phyloP scores from a whole-genome alignment of 2,329 filamentous ascomycete genomes.

The Phialophora verrucosa region DNA sequence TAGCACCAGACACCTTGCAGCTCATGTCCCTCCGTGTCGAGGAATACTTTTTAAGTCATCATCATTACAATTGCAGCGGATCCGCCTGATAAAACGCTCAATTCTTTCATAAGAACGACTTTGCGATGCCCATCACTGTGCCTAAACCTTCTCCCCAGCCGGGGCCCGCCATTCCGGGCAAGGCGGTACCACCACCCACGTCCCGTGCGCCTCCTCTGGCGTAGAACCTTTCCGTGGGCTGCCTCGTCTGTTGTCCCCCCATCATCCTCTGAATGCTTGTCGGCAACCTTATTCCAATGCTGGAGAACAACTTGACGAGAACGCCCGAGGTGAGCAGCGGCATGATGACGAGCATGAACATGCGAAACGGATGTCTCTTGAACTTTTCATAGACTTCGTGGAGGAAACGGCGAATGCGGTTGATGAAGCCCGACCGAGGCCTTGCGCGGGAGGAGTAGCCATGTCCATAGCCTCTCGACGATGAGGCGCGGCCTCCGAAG shows the following conservation, averaged over 20 bases:
- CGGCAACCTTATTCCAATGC: constrained; percentile 80
- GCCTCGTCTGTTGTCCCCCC: constrained; percentile 45
- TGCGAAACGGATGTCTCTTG: constrained; percentile 81
- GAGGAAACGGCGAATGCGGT: constrained; percentile 77
- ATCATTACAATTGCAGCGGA: background rate
- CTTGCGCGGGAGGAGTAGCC: constrained; percentile 67
- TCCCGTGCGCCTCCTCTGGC: constrained; percentile 43
- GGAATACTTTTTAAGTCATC: background rate
- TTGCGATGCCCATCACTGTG: constrained; percentile 57
- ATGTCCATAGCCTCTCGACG: constrained; percentile 48
- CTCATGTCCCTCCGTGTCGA: background rate
- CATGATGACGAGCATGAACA: constrained; percentile 85
- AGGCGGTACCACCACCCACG: constrained; percentile 37
- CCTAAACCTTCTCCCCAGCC: constrained; percentile 53
- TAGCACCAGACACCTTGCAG: background rate
- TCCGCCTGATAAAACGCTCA: background rate
- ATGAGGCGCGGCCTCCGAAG: constrained; percentile 31
- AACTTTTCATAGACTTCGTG: constrained; percentile 82
- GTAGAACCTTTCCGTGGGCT: constrained; percentile 40
- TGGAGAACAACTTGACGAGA: constrained; percentile 74
- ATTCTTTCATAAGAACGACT: constrained; percentile 57
- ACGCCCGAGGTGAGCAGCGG: constrained; percentile 85
- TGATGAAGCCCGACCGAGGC: constrained; percentile 78
- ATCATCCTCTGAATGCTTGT: constrained; percentile 56
- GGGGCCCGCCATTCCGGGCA: constrained; percentile 40